Conservation (phyloP, 1,284 basidiomycete genomes). For the Agroathelia rolfsii region DNA sequence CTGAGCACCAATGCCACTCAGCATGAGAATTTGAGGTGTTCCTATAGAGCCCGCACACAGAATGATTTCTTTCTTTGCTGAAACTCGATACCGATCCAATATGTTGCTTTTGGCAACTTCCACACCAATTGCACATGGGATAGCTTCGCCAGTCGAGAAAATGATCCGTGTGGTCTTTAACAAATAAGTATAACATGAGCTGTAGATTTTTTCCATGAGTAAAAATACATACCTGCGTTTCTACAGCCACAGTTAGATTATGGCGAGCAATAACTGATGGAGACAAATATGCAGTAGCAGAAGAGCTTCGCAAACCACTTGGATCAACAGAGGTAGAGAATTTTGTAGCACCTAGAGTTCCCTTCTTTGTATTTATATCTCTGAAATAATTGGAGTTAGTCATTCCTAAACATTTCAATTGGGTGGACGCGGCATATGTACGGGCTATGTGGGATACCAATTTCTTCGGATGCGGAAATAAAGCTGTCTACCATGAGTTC, state of each 20-base stretch:
- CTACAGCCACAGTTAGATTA: slow-evolving; percentile 30
- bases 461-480: slow-evolving; percentile 11
- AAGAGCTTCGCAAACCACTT: slow-evolving; percentile 27
- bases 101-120: slow-evolving; percentile 16
- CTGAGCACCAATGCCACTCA: slow-evolving; percentile 37
- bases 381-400: slow-evolving; percentile 11
- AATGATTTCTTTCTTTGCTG: slow-evolving; percentile 27
- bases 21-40: slow-evolving; percentile 36
- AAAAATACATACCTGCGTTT: too few relatives aligned
- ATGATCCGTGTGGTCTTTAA: slow-evolving; percentile 8
- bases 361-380: slow-evolving; percentile 21
- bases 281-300: slow-evolving; percentile 29
- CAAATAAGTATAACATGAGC: slow-evolving; percentile 16
- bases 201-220: slow-evolving; percentile 16
- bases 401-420: not conserved
- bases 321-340: slow-evolving; percentile 20
- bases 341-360: slow-evolving; percentile 17
- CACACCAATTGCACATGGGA: slow-evolving; percentile 19
- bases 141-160: slow-evolving; percentile 10
- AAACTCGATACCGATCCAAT: slow-evolving; percentile 17
- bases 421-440: slow-evolving; percentile 8
- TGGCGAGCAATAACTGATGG: slow-evolving; percentile 21
- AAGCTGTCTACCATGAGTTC: slow-evolving; percentile 12
- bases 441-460: slow-evolving; percentile 17
- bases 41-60: slow-evolving; percentile 33